A percentile compares a stretch with the other conserved stretches of the same genome.
phyloP scores from a whole-genome alignment of 768 basidiomycete genomes.

The Daedaleopsis nitida region DNA sequence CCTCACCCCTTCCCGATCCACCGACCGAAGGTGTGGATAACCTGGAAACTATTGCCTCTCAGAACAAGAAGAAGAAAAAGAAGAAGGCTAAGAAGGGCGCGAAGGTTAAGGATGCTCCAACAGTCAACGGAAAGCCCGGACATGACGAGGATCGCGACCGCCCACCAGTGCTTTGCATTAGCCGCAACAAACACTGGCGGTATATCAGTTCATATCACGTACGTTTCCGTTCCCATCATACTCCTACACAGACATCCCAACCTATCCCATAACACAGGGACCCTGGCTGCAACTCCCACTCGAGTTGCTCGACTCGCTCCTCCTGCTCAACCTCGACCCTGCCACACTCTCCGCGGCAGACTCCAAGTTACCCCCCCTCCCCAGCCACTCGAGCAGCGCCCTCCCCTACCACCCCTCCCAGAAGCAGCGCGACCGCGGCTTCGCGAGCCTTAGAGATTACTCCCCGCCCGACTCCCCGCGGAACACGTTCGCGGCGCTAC shows the following conservation, averaged over 20 bases:
- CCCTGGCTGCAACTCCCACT: conserved; percentile 90
- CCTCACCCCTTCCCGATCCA: background rate
- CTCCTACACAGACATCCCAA: background rate
- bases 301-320: conserved; percentile 81
- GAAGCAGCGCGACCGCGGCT: conserved; percentile 49
- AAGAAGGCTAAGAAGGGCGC: conserved; percentile 68
- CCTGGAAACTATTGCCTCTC: conserved; percentile 27
- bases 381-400: conserved; percentile 23
- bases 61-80: conserved; percentile 65
- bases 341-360: conserved; percentile 54
- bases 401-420: conserved; percentile 17
- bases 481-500: conserved; percentile 29
- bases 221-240: conserved; percentile 34
- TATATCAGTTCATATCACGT: conserved; percentile 93
- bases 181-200: conserved; percentile 92
- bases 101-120: conserved; percentile 42
- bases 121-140: background rate
- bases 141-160: conserved; percentile 45
- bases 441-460: conserved; percentile 44
- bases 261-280: conserved; percentile 50
- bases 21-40: conserved; percentile 26
- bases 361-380: conserved; percentile 40
- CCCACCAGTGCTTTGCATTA: conserved; percentile 78
- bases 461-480: conserved; percentile 36
- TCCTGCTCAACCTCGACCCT: conserved; percentile 78